A percentile compares a stretch with the other conserved stretches of the same genome.
Conservation (phyloP, 2,329 filamentous ascomycete genomes). For the Fusarium marasasianum region DNA sequence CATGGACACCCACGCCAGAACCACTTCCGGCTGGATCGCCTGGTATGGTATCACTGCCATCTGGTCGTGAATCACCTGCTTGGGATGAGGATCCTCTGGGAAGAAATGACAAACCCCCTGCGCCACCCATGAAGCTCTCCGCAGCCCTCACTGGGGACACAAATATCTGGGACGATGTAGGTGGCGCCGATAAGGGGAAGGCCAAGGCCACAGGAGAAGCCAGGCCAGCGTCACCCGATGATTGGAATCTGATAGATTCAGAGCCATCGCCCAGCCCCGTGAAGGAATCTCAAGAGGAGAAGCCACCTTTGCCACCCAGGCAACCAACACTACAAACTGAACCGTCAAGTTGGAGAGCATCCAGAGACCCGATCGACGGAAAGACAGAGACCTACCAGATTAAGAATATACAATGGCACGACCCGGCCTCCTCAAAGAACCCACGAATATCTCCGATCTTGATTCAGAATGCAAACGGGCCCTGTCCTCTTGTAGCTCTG, state of each 20-base stretch:
- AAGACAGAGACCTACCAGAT: slow-evolving; percentile 87
- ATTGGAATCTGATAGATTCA: slow-evolving; percentile 63
- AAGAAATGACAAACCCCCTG: slow-evolving; percentile 40
- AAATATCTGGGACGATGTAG: slow-evolving; percentile 62
- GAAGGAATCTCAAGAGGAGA: slow-evolving; percentile 21
- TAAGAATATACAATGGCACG: slow-evolving; percentile 88
- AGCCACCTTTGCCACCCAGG: slow-evolving; percentile 53
- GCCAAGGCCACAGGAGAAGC: slow-evolving; percentile 43
- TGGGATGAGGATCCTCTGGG: slow-evolving; percentile 52
- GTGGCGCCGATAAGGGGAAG: slow-evolving; percentile 54
- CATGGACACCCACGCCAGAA: slow-evolving; percentile 45
- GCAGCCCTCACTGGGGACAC: slow-evolving; percentile 53
- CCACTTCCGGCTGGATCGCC: slow-evolving; percentile 43
- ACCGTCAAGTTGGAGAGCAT: slow-evolving; percentile 49
- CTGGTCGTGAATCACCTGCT: slow-evolving; percentile 50
- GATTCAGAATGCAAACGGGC: slow-evolving; percentile 92
- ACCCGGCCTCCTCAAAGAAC: slow-evolving; percentile 67
- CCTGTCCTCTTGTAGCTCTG: slow-evolving; percentile 89
- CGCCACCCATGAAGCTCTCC: slow-evolving; percentile 40
- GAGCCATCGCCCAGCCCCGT: slow-evolving; percentile 44
- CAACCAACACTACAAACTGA: slow-evolving; percentile 33
- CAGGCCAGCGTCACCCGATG: slow-evolving; percentile 48
- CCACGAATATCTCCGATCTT: slow-evolving; percentile 85
- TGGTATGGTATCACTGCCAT: slow-evolving; percentile 49
- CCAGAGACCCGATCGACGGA: slow-evolving; percentile 55